Percentiles rank a stretch among this genome's conserved stretches.
These are phyloP conservation scores for Phytophthora pistaciae DNA, from an alignment of 352 stramenopile species.

Conservation along the genomic window DNA sequence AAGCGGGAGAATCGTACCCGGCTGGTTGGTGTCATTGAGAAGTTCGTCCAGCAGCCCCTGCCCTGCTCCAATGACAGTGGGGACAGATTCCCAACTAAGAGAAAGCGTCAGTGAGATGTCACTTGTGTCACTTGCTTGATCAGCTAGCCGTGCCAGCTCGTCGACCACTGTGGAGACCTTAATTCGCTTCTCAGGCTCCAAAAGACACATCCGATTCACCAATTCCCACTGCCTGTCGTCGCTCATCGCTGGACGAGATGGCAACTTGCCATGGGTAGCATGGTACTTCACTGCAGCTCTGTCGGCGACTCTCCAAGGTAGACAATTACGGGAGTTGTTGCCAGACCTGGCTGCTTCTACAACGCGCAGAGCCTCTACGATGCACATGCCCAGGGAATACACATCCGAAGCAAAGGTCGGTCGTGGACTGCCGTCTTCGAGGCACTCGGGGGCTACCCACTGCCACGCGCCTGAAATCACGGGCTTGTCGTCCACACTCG, in stretches of 20 bases:
- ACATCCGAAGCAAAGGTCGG: not conserved
- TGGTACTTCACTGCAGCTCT: not conserved
- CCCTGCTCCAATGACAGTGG: not conserved
- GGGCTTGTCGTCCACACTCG: not conserved
- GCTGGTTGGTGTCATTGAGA: not conserved
- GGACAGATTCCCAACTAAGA: not conserved
- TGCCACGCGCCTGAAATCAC: not conserved
- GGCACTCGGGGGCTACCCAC: not conserved
- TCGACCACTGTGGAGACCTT: not conserved
- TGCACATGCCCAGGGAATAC: not conserved
- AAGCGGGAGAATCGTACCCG: not conserved
- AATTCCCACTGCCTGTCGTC: not conserved
- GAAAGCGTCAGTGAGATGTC: not conserved
- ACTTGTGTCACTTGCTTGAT: not conserved
- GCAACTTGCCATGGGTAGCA: not conserved
- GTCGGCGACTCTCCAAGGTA: not conserved
- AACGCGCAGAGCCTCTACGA: no score
- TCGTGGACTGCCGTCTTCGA: not conserved
- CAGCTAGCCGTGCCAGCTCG: not conserved
- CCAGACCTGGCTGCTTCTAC: not conserved
- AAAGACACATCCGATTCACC: not conserved
- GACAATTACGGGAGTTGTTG: not conserved
- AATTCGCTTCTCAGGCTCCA: not conserved
- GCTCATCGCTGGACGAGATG: not conserved
- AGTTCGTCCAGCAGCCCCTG: not conserved